Base-by-base conservation (phyloP, 208 protist species). In the Trypanosoma congolense region DNA sequence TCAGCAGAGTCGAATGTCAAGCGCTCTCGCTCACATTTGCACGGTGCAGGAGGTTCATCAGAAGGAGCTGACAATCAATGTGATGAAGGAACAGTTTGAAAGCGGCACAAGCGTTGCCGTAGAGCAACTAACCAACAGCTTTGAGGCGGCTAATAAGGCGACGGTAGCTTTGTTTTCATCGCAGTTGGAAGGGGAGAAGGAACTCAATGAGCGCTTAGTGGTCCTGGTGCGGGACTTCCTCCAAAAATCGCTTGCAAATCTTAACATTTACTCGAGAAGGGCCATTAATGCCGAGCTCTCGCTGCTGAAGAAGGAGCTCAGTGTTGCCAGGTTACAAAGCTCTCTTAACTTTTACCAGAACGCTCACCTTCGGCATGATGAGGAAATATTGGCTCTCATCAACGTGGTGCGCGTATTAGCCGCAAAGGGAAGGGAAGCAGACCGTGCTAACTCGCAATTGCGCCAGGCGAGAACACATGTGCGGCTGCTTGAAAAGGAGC, bases 301-400 rank as follows among this genome's bases (percentile, higher is more conserved):
- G 41, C 36, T 62, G 12, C 61, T 70, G 26, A 72, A 77, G 41
- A 56, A 53, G 18, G 71, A 79, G 3, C 54, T 90, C 40, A 19
- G 56, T 16, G 40, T 80, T n/a, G 74, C 79, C 16, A 70, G 70
- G 19, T 50, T 93, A 48, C 70, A 70, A 40, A 73, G 78, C 3
- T 59, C 68, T 9, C 61, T 75, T 44, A 10, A 62, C 2, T 75
- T 82, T 29, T 75, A 76, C 41, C 68, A 86, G 60, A 61, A 55
- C 21, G 56, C 57, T 14, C 61, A 66, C 3, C 26, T 60, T 14
- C 62, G 71, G 2, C 75, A 89, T 28, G 52, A 73, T 14, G 63
- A 79, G 21, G 78, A 91, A 55, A 56, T 87, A 10, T 63, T 82
- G 18, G 56, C 70, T 18, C 66, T 94, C 9, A 80, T 92, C 57